Evolutionary conservation across 2,329 filamentous ascomycete species (phyloP).

Genomic region (Paramyrothecium roridum): DNA sequence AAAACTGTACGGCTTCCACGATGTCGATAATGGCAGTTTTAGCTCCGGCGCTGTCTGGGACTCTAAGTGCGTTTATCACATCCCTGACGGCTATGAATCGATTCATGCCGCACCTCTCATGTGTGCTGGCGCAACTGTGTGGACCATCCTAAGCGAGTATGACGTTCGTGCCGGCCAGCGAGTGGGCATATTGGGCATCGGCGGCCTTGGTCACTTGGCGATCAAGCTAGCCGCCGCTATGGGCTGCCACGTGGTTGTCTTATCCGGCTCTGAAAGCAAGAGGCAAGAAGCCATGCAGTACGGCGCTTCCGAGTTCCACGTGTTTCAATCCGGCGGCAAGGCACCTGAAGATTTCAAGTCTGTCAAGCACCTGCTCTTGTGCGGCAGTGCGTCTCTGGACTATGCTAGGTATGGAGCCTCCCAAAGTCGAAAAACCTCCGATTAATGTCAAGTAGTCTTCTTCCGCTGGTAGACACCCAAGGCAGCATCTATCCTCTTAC

Average conservation of each 20-base stretch:
- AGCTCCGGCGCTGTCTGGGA: slow-evolving; percentile 39
- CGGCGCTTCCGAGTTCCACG: slow-evolving; percentile 6
- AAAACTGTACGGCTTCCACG: slow-evolving; percentile 12
- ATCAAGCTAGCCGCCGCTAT: slow-evolving; percentile 66
- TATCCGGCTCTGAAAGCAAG: slow-evolving; percentile 61
- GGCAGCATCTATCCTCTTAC: too few relatives aligned
- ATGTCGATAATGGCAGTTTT: slow-evolving; percentile 41
- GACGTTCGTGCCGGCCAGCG: slow-evolving; percentile 66
- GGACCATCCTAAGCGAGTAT: slow-evolving; percentile 64
- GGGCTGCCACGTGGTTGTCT: slow-evolving; percentile 56
- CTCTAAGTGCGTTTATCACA: slow-evolving; percentile 32
- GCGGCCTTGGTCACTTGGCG: slow-evolving; percentile 64
- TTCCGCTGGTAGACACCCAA: too few relatives aligned
- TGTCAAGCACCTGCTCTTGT: slow-evolving; percentile 30
- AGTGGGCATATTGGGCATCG: slow-evolving; percentile 66
- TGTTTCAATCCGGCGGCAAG: too few relatives aligned
- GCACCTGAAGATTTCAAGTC: too few relatives aligned
- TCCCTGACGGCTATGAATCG: slow-evolving; percentile 64
- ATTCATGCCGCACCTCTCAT: slow-evolving; percentile 69
- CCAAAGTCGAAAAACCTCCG: too few relatives aligned
- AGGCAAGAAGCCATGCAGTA: slow-evolving; percentile 29
- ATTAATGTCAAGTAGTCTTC: too few relatives aligned
- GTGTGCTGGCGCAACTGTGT: slow-evolving; percentile 76
- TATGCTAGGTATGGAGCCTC: too few relatives aligned
- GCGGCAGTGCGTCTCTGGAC: too few relatives aligned